Evolutionary conservation across 164 flowering plant species (phyloP).

Genomic region (Chimonanthus praecox): DNA sequence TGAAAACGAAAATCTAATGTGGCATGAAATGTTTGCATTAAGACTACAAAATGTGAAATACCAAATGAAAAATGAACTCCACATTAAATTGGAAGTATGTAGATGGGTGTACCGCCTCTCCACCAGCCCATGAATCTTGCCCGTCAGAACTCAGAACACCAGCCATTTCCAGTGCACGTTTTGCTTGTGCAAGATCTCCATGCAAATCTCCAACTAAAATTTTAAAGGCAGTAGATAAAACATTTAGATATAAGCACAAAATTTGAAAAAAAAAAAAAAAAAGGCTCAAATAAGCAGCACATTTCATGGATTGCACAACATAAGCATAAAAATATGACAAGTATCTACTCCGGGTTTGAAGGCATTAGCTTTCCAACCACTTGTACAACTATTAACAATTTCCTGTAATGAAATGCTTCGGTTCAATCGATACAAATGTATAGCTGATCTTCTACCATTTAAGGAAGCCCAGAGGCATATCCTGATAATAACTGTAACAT

Average conservation of each 20-base stretch:
- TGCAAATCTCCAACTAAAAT: slow-evolving; percentile 87
- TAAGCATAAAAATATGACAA: background rate
- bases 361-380: background rate
- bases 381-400: background rate
- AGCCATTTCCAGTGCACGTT: slow-evolving; percentile 78
- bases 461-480: too few relatives aligned
- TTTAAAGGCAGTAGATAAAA: background rate
- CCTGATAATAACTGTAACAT: too few relatives aligned
- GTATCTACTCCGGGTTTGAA: background rate
- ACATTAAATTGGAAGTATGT: background rate
- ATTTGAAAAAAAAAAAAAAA: too few relatives aligned
- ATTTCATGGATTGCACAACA: background rate
- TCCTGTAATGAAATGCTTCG: background rate
- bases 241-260: background rate
- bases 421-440: too few relatives aligned
- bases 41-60: background rate
- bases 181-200: slow-evolving; percentile 80
- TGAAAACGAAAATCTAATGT: background rate
- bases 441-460: too few relatives aligned
- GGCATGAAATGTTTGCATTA: background rate
- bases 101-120: slow-evolving; percentile 54
- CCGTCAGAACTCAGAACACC: slow-evolving; percentile 83
- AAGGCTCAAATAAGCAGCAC: too few relatives aligned
- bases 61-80: background rate
- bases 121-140: slow-evolving; percentile 74